These are phyloP conservation scores for Boletus barrowsii DNA, from an alignment of 768 basidiomycete species.

Conservation along the genomic window DNA sequence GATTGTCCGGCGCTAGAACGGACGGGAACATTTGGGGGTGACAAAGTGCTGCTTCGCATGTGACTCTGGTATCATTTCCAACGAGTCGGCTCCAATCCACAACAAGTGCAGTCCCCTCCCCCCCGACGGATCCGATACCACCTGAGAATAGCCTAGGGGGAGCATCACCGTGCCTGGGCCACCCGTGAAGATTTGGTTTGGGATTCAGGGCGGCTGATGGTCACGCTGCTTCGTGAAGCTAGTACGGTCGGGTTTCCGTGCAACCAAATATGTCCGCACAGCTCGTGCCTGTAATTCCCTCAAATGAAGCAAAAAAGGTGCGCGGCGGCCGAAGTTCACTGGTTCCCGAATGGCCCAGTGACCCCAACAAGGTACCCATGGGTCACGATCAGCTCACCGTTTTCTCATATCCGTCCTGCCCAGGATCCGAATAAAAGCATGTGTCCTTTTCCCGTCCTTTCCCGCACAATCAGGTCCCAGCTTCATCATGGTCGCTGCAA, in stretches of 20 bases:
- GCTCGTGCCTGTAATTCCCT: conserved; percentile 24
- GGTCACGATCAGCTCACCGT: conserved; percentile 16
- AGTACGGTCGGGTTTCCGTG: not conserved
- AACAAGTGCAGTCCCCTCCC: not conserved
- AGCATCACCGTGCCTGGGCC: not conserved
- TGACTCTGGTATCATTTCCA: not conserved
- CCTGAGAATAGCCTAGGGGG: not conserved
- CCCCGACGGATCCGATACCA: conserved; percentile 8
- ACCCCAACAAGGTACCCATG: conserved; percentile 18
- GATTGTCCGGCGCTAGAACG: conserved; percentile 5
- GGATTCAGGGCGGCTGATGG: not conserved
- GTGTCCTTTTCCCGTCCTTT: not conserved
- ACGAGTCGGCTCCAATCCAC: too few relatives aligned
- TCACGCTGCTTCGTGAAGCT: conserved; percentile 14
- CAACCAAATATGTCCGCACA: conserved; percentile 7
- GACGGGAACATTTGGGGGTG: not conserved
- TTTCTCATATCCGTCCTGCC: conserved; percentile 22
- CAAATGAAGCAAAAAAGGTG: conserved; percentile 13
- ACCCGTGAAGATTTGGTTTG: conserved; percentile 6
- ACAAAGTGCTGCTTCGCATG: not conserved
- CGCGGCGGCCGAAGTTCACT: conserved; percentile 23
- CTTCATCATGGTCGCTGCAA: conserved; percentile 20
- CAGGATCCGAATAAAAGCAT: conserved; percentile 22
- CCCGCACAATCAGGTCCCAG: conserved; percentile 1
- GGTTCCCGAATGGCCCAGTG: conserved; percentile 25